A percentile compares a stretch with the other conserved stretches of the same genome.
Evolutionary conservation across 78 protist species (phyloP).

Genomic region (Mastigamoeba balamuthi): DNA sequence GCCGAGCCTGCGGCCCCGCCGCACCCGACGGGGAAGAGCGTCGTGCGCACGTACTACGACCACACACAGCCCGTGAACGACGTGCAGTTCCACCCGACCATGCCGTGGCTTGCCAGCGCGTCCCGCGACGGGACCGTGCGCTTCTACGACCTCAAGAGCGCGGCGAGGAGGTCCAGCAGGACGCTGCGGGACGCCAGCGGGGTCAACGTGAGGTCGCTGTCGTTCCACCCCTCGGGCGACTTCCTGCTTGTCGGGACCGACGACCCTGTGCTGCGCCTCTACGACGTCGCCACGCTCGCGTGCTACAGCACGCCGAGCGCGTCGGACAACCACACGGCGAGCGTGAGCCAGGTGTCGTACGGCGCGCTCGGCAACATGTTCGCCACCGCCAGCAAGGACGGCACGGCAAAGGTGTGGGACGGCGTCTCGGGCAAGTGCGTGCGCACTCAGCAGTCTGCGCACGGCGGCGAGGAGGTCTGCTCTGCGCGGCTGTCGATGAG

Average conservation of each 20-base stretch:
- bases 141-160: conserved; percentile 31
- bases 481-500: conserved; percentile 30
- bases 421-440: conserved; percentile 13
- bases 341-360: conserved; percentile 4
- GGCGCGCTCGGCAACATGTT: conserved; percentile 38
- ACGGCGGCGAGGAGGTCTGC: conserved; percentile 12
- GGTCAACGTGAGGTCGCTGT: conserved; percentile 28
- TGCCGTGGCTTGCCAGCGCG: conserved; percentile 27
- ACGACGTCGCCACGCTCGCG: conserved; percentile 47
- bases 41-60: conserved; percentile 53
- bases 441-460: conserved; percentile 20
- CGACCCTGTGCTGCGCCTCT: conserved; percentile 47
- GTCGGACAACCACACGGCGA: conserved; percentile 41
- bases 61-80: conserved; percentile 57
- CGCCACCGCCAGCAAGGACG: conserved; percentile 50
- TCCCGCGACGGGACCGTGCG: conserved; percentile 41
- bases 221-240: conserved; percentile 64
- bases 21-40: conserved; percentile 46
- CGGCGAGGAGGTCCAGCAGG: not conserved
- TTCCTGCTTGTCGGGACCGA: conserved; percentile 54
- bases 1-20: conserved; percentile 4
- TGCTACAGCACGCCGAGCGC: conserved; percentile 21
- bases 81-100: conserved; percentile 48
- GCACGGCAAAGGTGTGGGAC: conserved; percentile 52
- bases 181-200: not conserved